phyloP scores from a whole-genome alignment of 2,329 filamentous ascomycete species.

The Setomelanomma holmii region DNA sequence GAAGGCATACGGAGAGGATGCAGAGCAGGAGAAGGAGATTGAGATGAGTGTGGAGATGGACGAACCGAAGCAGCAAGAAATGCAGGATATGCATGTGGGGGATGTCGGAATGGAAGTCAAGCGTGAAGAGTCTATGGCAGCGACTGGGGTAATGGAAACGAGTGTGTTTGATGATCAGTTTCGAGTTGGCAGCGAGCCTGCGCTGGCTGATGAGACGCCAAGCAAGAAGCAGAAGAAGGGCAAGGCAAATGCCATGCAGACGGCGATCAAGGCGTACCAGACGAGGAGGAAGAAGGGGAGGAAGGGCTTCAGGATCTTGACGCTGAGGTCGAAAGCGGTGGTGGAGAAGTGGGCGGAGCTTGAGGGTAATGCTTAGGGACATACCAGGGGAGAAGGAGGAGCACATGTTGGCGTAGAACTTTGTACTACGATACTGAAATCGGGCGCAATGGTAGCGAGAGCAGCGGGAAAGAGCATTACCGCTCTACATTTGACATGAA shows the following conservation, averaged over 20 bases:
- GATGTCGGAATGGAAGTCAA: background rate
- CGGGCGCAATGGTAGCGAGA: background rate
- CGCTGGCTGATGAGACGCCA: background rate
- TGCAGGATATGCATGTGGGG: too few species aligned
- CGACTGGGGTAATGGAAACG: background rate
- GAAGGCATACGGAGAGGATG: constrained; percentile 7
- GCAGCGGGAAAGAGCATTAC: background rate
- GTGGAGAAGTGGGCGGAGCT: background rate
- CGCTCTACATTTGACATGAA: background rate
- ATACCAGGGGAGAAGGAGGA: background rate
- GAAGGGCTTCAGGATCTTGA: background rate
- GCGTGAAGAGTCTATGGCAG: background rate
- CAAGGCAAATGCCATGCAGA: background rate
- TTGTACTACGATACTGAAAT: too few species aligned
- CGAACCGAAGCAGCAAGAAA: too few species aligned
- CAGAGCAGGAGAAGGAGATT: background rate
- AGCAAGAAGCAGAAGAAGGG: background rate
- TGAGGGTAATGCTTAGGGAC: background rate
- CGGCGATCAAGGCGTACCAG: background rate
- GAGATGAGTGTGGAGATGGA: background rate
- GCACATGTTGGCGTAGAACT: too few species aligned
- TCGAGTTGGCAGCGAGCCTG: background rate
- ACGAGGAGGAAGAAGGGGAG: background rate
- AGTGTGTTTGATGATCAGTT: background rate
- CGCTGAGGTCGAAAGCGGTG: background rate